phyloP scores from a whole-genome alignment of 495 filamentous ascomycete genomes.

The Penicillium antarcticum region DNA sequence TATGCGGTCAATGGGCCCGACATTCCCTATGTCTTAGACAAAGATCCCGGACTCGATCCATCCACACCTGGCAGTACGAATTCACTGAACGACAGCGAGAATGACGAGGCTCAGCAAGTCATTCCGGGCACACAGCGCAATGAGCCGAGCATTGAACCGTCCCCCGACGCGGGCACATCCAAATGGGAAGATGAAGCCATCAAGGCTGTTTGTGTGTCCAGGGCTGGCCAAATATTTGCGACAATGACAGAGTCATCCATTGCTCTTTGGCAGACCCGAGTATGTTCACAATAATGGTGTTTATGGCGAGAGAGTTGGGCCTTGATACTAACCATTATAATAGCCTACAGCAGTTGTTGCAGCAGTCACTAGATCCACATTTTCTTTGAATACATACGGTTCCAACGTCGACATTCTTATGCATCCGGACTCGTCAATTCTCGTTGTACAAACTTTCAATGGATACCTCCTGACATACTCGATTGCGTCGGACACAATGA shows the following conservation, averaged over 20 bases:
- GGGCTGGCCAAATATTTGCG: constrained; percentile 83
- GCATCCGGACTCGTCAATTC: constrained; percentile 85
- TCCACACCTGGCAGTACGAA: not conserved
- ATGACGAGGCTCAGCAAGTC: constrained; percentile 1
- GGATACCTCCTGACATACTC: constrained; percentile 95
- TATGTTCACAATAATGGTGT: constrained; percentile 37
- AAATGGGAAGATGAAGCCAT: constrained; percentile 58
- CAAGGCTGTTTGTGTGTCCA: constrained; percentile 70
- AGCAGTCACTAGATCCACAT: constrained; percentile 72
- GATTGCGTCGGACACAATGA: constrained; percentile 76
- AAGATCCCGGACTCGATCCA: constrained; percentile 19
- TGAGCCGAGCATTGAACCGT: constrained; percentile 5
- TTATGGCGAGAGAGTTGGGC: not conserved
- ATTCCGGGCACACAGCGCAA: constrained; percentile 8
- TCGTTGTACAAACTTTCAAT: constrained; percentile 83
- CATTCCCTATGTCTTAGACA: constrained; percentile 38
- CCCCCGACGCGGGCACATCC: constrained; percentile 21
- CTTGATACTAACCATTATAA: constrained; percentile 27
- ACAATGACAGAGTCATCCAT: constrained; percentile 80
- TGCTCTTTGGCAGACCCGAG: constrained; percentile 93
- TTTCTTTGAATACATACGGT: constrained; percentile 80
- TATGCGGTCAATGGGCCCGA: constrained; percentile 70
- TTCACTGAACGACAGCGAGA: constrained; percentile 4
- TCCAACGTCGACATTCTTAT: constrained; percentile 79
- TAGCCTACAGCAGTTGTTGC: constrained; percentile 90